A percentile compares a stretch with the other conserved stretches of the same genome.
phyloP scores from a whole-genome alignment of 805 yeast genomes.

The Lipomyces chichibuensis region DNA sequence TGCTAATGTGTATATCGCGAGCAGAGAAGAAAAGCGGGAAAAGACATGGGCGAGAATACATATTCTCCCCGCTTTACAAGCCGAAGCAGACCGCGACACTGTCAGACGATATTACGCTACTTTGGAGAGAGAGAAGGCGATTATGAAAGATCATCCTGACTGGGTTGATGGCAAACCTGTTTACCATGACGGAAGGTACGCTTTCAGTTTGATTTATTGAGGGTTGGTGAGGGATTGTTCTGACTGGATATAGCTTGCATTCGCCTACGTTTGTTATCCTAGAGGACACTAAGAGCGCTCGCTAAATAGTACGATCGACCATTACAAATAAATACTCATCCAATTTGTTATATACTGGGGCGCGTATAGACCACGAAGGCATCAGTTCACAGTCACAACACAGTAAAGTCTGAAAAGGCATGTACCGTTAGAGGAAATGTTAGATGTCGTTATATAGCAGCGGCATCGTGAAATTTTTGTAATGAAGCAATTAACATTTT shows the following conservation, averaged over 20 bases:
- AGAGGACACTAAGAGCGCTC: slow-evolving; percentile 15
- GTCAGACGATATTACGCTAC: slow-evolving; percentile 72
- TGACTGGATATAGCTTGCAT: slow-evolving; percentile 17
- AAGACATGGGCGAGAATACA: slow-evolving; percentile 75
- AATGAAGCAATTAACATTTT: not conserved
- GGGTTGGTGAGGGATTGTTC: not conserved
- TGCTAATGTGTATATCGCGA: not conserved
- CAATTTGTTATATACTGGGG: not conserved
- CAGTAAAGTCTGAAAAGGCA: not conserved
- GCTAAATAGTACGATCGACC: not conserved
- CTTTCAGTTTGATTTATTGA: slow-evolving; percentile 18
- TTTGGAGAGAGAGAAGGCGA: slow-evolving; percentile 67
- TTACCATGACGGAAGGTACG: slow-evolving; percentile 51
- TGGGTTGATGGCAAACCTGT: slow-evolving; percentile 59
- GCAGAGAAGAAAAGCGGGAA: slow-evolving; percentile 69
- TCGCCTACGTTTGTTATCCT: slow-evolving; percentile 18
- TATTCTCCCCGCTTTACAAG: slow-evolving; percentile 71
- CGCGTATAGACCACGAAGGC: not conserved
- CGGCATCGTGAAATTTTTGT: not conserved
- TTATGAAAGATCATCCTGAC: slow-evolving; percentile 64
- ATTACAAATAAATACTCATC: not conserved
- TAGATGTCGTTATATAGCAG: not conserved
- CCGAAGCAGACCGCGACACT: slow-evolving; percentile 78
- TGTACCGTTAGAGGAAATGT: not conserved
- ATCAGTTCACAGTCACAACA: not conserved